Evolutionary conservation across 371 early-diverging fungal genomes (phyloP).

Genomic region (Mortierella sp.): DNA sequence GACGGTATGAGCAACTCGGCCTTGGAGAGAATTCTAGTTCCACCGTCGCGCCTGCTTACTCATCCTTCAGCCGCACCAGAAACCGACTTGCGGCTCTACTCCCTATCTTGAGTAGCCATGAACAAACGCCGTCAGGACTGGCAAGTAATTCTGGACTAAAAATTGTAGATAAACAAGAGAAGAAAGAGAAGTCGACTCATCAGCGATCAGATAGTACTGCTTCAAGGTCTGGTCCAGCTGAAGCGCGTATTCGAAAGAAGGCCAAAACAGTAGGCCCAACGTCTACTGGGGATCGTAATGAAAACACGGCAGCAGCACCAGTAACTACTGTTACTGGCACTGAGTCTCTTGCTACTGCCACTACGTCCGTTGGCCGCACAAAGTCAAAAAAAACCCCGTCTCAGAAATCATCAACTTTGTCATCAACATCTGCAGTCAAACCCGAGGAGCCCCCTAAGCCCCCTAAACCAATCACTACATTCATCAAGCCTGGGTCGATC

Average conservation of each 20-base stretch:
- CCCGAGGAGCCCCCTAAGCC: slow-evolving; percentile 27
- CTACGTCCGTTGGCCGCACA: neutral
- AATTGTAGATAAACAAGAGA: slow-evolving; percentile 4
- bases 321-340: neutral
- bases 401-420: slow-evolving; percentile 5
- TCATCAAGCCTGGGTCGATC: slow-evolving; percentile 35
- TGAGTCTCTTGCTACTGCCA: neutral
- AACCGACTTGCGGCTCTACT: slow-evolving; percentile 21
- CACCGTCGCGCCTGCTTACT: slow-evolving; percentile 26
- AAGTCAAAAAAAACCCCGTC: neutral
- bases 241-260: slow-evolving; percentile 26
- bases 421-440: neutral
- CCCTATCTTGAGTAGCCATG: neutral
- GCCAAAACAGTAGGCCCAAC: neutral
- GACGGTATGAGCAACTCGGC: slow-evolving; percentile 66
- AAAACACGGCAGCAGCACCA: neutral
- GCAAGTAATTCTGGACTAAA: neutral
- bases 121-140: neutral
- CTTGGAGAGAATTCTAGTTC: slow-evolving; percentile 38
- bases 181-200: slow-evolving; percentile 27
- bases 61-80: slow-evolving; percentile 45
- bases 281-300: neutral
- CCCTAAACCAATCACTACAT: slow-evolving; percentile 41
- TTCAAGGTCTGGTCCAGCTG: slow-evolving; percentile 2
- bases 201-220: slow-evolving; percentile 8